Percentiles rank a stretch among this genome's conserved stretches.
These are phyloP conservation scores for Circinella umbellata DNA, from an alignment of 371 early-diverging fungal species.

Conservation along the genomic window DNA sequence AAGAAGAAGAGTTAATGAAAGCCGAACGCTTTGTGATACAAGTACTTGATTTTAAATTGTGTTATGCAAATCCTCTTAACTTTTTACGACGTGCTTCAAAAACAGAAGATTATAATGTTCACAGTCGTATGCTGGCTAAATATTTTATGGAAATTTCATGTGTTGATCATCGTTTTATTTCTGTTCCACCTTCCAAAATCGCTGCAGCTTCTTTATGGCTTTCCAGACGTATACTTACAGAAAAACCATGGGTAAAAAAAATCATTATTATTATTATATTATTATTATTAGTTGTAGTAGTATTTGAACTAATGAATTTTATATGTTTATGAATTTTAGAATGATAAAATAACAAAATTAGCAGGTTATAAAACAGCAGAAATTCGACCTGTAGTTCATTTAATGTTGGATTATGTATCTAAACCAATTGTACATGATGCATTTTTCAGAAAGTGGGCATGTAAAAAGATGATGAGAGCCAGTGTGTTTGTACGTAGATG, in stretches of 20 bases:
- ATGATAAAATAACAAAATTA: conserved; percentile 66
- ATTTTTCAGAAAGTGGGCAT: conserved; percentile 84
- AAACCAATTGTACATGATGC: conserved; percentile 60
- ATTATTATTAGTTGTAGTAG: no score
- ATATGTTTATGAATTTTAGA: conserved; percentile 32
- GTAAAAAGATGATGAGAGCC: conserved; percentile 75
- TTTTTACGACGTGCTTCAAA: conserved; percentile 92
- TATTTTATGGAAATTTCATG: conserved; percentile 96
- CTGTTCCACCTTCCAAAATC: conserved; percentile 75
- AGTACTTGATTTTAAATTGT: conserved; percentile 81
- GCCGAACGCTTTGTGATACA: conserved; percentile 92
- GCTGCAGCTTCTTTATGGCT: conserved; percentile 90
- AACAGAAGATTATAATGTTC: conserved; percentile 87
- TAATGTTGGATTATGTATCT: conserved; percentile 73
- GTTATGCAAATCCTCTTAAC: conserved; percentile 87
- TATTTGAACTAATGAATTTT: no score
- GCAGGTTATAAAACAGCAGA: conserved; percentile 80
- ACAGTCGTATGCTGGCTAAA: conserved; percentile 92
- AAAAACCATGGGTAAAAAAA: conserved; percentile 75
- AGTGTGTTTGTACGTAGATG: conserved; percentile 74
- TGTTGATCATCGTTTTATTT: conserved; percentile 85
- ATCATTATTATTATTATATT: no score
- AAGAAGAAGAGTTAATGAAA: conserved; percentile 80
- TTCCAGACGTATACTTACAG: conserved; percentile 85
- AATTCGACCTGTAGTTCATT: conserved; percentile 60